Conservation (phyloP, 2,329 filamentous ascomycete species). For the Curvularia lunata region DNA sequence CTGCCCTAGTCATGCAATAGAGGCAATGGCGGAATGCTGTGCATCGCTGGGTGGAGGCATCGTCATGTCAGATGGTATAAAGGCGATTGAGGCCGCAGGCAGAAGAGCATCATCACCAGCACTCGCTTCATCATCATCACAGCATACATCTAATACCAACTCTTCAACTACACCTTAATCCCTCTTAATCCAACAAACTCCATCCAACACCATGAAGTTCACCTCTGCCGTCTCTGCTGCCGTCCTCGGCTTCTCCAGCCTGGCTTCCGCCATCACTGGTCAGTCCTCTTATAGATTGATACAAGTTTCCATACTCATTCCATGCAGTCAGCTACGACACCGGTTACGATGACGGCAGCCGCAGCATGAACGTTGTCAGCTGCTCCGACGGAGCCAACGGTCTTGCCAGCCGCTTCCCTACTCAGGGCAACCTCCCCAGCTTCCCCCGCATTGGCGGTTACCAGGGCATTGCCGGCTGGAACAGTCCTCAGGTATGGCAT, state of each 20-base stretch:
- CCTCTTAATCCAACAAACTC: neutral
- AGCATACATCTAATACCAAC: constrained; percentile 7
- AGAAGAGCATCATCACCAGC: constrained; percentile 25
- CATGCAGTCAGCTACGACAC: constrained; percentile 71
- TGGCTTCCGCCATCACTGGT: constrained; percentile 42
- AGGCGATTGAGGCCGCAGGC: constrained; percentile 19
- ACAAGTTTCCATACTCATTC: neutral
- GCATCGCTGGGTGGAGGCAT: constrained; percentile 20
- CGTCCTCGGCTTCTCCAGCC: constrained; percentile 36
- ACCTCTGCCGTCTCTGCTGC: constrained; percentile 31
- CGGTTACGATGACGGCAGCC: constrained; percentile 68
- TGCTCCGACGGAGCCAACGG: constrained; percentile 74
- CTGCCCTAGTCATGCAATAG: constrained; percentile 6
- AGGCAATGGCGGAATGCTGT: constrained; percentile 19
- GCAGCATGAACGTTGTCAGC: constrained; percentile 63
- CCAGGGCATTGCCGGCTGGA: constrained; percentile 56
- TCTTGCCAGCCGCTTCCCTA: constrained; percentile 66
- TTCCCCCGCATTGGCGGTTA: constrained; percentile 60
- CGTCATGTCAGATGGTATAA: constrained; percentile 34
- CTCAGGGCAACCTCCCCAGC: constrained; percentile 53
- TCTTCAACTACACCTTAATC: constrained; percentile 3
- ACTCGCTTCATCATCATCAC: constrained; percentile 1
- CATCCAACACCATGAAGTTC: constrained; percentile 44
- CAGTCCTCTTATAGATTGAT: neutral
- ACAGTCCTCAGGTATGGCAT: constrained; percentile 34